phyloP scores from a whole-genome alignment of 257 asterid genomes.

The Thymus quinquecostatus region DNA sequence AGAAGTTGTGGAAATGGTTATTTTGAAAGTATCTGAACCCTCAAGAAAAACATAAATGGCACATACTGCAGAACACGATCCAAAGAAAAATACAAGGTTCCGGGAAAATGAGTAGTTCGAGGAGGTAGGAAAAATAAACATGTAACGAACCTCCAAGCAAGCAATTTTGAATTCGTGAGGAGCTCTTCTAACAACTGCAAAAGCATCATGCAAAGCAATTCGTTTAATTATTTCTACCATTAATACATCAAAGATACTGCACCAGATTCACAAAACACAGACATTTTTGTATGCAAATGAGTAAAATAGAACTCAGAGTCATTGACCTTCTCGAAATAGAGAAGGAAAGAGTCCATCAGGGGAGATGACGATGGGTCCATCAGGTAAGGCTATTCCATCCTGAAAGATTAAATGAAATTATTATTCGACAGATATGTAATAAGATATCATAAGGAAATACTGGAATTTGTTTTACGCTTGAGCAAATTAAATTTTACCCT shows the following conservation, averaged over 20 bases:
- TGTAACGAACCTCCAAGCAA: constrained; percentile 82
- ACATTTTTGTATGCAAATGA: constrained; percentile 20
- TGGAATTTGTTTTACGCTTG: background rate
- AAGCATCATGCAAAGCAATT: constrained; percentile 35
- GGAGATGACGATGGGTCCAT: constrained; percentile 95
- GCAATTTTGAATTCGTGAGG: constrained; percentile 96
- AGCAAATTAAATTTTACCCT: background rate
- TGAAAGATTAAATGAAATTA: constrained; percentile 36
- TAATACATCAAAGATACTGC: constrained; percentile 4
- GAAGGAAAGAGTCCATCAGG: constrained; percentile 99
- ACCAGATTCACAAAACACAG: constrained; percentile 18
- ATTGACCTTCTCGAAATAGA: constrained; percentile 88
- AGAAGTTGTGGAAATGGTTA: background rate
- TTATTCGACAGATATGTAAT: background rate
- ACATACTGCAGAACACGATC: background rate
- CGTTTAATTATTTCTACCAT: constrained; percentile 28
- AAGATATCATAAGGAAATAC: background rate
- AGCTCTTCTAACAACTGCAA: constrained; percentile 93
- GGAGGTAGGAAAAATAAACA: background rate
- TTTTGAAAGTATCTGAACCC: background rate
- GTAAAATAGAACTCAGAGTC: constrained; percentile 19
- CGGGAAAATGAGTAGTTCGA: background rate
- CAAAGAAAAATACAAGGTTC: background rate
- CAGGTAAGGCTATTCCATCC: constrained; percentile 96
- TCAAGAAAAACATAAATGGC: background rate